These are phyloP conservation scores for Beauveria sp. DNA, from an alignment of 2,329 filamentous ascomycete genomes.

Conservation along the genomic window DNA sequence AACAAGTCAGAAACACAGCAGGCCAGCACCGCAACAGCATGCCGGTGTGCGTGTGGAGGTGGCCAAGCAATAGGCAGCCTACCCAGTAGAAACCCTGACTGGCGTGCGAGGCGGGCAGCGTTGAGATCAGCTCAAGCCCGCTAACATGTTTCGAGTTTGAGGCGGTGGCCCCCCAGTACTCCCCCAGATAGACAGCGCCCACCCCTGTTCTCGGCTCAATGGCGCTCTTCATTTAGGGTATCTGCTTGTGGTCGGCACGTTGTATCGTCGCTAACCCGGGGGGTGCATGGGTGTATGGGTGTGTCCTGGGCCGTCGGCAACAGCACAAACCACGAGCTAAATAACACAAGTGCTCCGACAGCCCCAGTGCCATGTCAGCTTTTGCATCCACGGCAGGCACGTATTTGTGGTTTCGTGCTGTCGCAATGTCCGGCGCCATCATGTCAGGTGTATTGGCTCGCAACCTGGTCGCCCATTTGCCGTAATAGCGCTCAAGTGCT, in stretches of 20 bases:
- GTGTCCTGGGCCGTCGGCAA: slow-evolving; percentile 3
- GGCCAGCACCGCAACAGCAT: background rate
- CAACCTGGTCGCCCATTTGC: background rate
- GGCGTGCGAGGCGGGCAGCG: slow-evolving; percentile 3
- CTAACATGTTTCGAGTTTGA: slow-evolving; percentile 12
- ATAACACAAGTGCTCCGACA: background rate
- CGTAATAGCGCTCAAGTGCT: background rate
- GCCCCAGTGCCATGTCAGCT: slow-evolving; percentile 8
- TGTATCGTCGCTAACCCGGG: background rate
- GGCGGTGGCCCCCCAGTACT: slow-evolving; percentile 1
- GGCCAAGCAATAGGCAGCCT: background rate
- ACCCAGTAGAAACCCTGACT: background rate
- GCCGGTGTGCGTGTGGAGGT: slow-evolving; percentile 4
- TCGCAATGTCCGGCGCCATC: background rate
- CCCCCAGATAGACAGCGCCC: background rate
- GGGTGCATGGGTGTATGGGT: background rate
- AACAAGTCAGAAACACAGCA: background rate
- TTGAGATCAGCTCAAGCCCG: slow-evolving; percentile 9
- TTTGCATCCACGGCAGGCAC: background rate
- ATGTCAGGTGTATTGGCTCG: background rate
- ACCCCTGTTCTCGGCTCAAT: slow-evolving; percentile 4
- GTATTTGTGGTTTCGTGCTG: background rate
- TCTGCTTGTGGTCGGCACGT: background rate
- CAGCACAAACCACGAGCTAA: slow-evolving; percentile 2
- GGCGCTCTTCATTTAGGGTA: background rate